Conservation (phyloP, 441 rosid genomes). For the Gossypium davidsonii region DNA sequence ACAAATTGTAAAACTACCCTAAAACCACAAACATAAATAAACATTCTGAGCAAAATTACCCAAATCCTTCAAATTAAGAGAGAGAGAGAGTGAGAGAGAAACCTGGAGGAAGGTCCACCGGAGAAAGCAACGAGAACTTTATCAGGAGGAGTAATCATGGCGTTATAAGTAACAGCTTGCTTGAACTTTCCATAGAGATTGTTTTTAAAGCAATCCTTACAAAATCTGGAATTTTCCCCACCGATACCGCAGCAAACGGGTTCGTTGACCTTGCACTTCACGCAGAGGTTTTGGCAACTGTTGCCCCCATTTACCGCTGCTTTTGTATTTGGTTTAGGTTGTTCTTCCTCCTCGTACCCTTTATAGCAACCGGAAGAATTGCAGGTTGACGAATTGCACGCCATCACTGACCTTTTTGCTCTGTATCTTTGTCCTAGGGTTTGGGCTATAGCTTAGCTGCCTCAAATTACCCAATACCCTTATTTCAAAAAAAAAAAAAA, state of each 20-base stretch:
- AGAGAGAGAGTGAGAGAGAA: neutral
- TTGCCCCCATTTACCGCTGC: neutral
- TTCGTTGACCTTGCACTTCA: conserved; percentile 65
- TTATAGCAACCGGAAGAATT: conserved; percentile 53
- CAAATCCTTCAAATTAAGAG: neutral
- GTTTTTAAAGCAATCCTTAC: conserved; percentile 66
- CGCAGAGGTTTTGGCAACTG: conserved; percentile 33
- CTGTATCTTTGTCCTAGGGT: neutral
- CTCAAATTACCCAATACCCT: neutral
- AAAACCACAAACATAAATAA: conserved; percentile 5
- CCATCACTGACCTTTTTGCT: neutral
- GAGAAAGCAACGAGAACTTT: conserved; percentile 91
- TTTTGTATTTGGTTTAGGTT: neutral
- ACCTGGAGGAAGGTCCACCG: conserved; percentile 89
- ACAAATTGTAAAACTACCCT: conserved; percentile 88
- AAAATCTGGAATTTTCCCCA: conserved; percentile 53
- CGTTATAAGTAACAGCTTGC: conserved; percentile 70
- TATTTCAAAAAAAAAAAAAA: neutral
- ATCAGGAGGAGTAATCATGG: conserved; percentile 88
- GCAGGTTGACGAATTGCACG: conserved; percentile 41
- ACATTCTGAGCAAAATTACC: neutral
- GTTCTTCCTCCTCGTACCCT: conserved; percentile 21
- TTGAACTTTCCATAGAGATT: conserved; percentile 81
- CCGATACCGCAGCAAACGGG: conserved; percentile 36
- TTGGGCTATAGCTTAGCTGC: neutral